phyloP scores from a whole-genome alignment of 2,329 filamentous ascomycete species.

The Fusarium ramigenum region DNA sequence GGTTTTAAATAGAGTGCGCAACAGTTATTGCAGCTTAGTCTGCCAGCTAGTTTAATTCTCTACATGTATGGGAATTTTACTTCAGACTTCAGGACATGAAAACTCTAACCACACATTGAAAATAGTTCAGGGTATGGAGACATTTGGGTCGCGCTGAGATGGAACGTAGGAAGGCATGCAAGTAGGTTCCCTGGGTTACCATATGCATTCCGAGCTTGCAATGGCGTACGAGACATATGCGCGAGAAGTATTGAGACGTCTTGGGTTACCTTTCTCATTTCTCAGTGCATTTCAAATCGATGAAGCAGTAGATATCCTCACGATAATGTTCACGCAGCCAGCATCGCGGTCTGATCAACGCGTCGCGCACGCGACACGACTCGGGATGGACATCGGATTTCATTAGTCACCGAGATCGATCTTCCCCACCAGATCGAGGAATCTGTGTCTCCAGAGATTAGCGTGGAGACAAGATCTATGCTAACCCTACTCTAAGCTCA shows the following conservation, averaged over 20 bases:
- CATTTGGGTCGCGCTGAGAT: neutral
- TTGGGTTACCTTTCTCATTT: fast-evolving
- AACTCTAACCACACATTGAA: fast-evolving
- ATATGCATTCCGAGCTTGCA: neutral
- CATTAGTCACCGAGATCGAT: neutral
- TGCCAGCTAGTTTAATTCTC: fast-evolving
- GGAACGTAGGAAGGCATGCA: neutral
- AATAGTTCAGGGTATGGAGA: no score
- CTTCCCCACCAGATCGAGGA: neutral
- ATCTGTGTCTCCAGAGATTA: neutral
- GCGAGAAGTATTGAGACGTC: neutral
- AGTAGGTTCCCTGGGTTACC: neutral
- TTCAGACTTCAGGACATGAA: fast-evolving
- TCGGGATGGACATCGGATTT: neutral
- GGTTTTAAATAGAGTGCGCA: neutral
- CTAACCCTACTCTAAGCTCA: slow-evolving; percentile 1
- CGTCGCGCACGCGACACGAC: neutral
- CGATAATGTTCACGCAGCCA: neutral
- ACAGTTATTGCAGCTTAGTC: neutral
- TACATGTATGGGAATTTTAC: fast-evolving
- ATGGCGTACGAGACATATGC: neutral
- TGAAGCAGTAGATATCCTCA: neutral
- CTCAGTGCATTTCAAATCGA: neutral
- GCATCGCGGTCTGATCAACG: neutral
- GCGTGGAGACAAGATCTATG: slow-evolving; percentile 5